Percentiles rank a stretch among this genome's conserved stretches.
These are phyloP conservation scores for Kalanchoe fedtschenkoi DNA, from an alignment of 164 flowering plant species.

Conservation along the genomic window DNA sequence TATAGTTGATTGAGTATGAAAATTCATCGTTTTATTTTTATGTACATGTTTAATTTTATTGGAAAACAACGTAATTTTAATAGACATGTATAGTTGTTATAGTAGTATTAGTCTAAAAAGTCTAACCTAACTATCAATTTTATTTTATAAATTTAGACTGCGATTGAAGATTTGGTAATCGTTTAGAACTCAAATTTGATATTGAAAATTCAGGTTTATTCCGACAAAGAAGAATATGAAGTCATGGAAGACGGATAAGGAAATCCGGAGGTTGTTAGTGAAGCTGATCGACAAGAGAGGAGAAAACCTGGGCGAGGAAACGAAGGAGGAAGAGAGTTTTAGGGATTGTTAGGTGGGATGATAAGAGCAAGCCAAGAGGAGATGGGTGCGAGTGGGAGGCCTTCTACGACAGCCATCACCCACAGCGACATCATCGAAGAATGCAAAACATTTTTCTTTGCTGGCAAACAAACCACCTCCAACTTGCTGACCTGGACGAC, in stretches of 20 bases:
- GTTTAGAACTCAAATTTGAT: no score
- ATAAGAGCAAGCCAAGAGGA: conserved; percentile 27
- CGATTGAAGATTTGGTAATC: no score
- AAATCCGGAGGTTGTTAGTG: conserved; percentile 46
- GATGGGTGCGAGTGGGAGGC: not conserved
- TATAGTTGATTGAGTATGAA: no score
- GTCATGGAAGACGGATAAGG: conserved; percentile 70
- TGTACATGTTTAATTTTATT: no score
- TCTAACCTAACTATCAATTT: no score
- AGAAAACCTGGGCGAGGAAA: conserved; percentile 10
- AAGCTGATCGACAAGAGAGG: conserved; percentile 46
- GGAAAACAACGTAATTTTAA: no score
- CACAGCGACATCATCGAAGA: conserved; percentile 80
- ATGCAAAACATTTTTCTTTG: conserved; percentile 94
- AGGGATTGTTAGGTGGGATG: conserved; percentile 56
- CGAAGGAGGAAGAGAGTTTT: conserved; percentile 1
- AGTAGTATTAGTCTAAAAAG: no score
- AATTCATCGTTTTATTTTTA: no score
- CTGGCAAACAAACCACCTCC: conserved; percentile 91
- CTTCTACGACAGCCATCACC: conserved; percentile 24
- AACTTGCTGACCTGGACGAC: conserved; percentile 96
- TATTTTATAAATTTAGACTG: no score
- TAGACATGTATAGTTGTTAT: no score
- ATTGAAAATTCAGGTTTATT: conserved; percentile 49
- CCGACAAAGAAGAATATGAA: conserved; percentile 62